phyloP scores from a whole-genome alignment of 1,284 basidiomycete species.

The Ganoderma leucocontextum region DNA sequence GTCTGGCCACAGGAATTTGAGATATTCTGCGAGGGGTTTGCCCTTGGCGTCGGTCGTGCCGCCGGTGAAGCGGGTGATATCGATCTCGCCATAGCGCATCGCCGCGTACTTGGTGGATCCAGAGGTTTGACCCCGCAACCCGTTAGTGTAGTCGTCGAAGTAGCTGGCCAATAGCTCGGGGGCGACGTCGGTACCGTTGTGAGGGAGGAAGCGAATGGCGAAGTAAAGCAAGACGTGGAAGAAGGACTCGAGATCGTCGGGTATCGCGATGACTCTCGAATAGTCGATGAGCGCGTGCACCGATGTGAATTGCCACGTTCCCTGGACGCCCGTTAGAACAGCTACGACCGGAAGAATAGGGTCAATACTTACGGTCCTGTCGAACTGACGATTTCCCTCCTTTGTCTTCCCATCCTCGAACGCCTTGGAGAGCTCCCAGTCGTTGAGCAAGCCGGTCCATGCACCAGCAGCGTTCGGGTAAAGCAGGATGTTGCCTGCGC shows the following conservation, averaged over 20 bases:
- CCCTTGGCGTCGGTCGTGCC: no score
- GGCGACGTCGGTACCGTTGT: background rate
- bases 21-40: background rate
- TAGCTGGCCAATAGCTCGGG: background rate
- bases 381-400: constrained; percentile 5
- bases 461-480: background rate
- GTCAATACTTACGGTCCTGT: constrained; percentile 14
- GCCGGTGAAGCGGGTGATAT: background rate
- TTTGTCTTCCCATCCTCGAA: background rate
- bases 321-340: background rate
- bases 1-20: background rate
- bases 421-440: constrained; percentile 23
- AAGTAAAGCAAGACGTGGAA: background rate
- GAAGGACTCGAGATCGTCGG: constrained; percentile 27
- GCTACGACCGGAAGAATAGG: background rate
- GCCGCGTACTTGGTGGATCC: no score
- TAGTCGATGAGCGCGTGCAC: constrained; percentile 8
- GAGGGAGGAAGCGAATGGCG: no score
- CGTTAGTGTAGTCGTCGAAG: no score
- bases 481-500: constrained; percentile 23
- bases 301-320: constrained; percentile 29
- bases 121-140: no score
- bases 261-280: background rate
- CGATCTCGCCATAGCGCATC: no score
- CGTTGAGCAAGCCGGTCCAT: constrained; percentile 4